Percentiles rank a stretch among this genome's conserved stretches.
These are phyloP conservation scores for Cordia subcordata DNA, from an alignment of 257 asterid species.

Conservation along the genomic window DNA sequence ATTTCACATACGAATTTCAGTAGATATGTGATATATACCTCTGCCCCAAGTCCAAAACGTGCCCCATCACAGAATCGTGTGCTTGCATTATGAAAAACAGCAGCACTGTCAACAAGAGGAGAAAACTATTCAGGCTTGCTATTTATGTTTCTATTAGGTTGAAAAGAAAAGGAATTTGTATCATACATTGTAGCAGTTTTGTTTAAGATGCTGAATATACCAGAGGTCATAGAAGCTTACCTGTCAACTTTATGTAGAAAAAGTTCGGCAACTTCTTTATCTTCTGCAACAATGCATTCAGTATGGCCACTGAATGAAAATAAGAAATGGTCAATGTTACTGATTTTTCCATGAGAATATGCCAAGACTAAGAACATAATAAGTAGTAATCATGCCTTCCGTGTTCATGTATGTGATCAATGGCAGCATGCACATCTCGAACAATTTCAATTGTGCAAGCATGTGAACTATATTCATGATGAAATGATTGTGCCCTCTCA, in stretches of 20 bases:
- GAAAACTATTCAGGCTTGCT: neutral
- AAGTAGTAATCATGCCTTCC: conserved; percentile 43
- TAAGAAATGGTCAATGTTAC: neutral
- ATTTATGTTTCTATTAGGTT: too few relatives aligned
- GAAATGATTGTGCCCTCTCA: conserved; percentile 32
- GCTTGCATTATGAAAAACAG: conserved; percentile 67
- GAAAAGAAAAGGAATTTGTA: too few relatives aligned
- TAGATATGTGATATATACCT: conserved; percentile 24
- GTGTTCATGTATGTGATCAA: conserved; percentile 41
- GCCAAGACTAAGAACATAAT: neutral
- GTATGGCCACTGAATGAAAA: conserved; percentile 31
- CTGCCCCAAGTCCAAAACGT: conserved; percentile 83
- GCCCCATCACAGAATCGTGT: conserved; percentile 72
- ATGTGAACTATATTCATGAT: conserved; percentile 50
- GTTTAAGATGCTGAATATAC: neutral
- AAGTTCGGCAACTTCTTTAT: conserved; percentile 20
- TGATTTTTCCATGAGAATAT: neutral
- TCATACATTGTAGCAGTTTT: neutral
- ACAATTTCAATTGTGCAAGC: conserved; percentile 59
- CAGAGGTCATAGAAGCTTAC: conserved; percentile 14
- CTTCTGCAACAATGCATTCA: conserved; percentile 30
- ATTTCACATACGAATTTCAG: neutral
- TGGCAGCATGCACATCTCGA: conserved; percentile 43
- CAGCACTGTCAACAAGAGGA: conserved; percentile 40
- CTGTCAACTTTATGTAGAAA: conserved; percentile 55